Evolutionary conservation across 495 filamentous ascomycete species (phyloP), one percentile per base, ranked within the genome.

Genomic region (Neohortaea acidophila): DNA sequence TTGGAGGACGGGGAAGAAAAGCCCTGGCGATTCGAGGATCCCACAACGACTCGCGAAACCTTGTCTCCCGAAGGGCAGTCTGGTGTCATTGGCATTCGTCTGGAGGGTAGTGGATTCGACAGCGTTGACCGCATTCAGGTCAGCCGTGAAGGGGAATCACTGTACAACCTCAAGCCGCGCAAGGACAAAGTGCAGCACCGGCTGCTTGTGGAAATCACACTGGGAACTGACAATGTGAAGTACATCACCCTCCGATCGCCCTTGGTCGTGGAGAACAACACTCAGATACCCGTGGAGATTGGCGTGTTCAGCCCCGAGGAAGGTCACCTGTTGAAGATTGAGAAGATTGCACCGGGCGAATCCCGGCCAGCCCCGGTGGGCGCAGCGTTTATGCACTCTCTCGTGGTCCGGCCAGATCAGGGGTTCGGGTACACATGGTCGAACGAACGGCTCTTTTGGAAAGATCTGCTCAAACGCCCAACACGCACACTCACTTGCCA

Each of bases 361-460:
- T 75, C 77, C 45, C 69, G 91, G 31, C 91, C 89, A 6, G 81
- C 87, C 8, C 89, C 89, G 4, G 82, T 97, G 18, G 91, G 91
- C 17, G 82, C 87, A 10, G 83, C 82, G 6, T 97, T 79, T 53
- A 66, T 86, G 56, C 85, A 96, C 61, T 86, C 80, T 2, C 59
- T 96, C 27, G 67, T 96, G n/a, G 65, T 97, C 40, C 72, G 91
- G 21, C 89, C 89, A 12, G 91, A 96, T 56, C 84, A 91, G 50
- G 89, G 89, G 6, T 97, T 97, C 60, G 89, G 91, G 0, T 97
- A 93, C 55, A 70, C 75, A 36, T 97, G 89, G 89, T 93, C 84
- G 7, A 77, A 69, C 30, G 83, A 96, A 50, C 70, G 75, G 28
- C 58, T 96, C 11, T 84, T 79, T 64, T 97, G 89, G 89, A 84